Evolutionary conservation across 257 asterid species (phyloP), one percentile per base, ranked within the genome.

Genomic region (Salvia splendens): DNA sequence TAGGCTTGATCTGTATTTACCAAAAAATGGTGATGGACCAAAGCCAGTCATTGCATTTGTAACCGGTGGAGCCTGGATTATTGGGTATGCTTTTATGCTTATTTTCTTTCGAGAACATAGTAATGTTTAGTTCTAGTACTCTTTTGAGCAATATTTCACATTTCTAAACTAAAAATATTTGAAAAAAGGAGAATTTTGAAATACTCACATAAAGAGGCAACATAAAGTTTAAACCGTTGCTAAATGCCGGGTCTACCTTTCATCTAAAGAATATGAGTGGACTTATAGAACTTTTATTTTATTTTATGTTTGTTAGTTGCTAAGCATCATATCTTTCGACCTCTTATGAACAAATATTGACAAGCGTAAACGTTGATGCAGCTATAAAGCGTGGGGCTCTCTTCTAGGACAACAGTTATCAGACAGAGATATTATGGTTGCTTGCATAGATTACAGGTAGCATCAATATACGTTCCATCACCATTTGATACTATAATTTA

Each of bases 341-440:
- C 42, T 55, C 56, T 66, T 61, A 35, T 15, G 47, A 40, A 28
- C 70, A 51, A 47, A 55, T 61, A 47, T 65, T 71, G 74, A 80
- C 42, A 3, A 24, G 57, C 52, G 16, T 52, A 50, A 68, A 52
- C 55, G 47, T 16, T 69, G 40, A 42, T 74, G 60, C 95, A 94
- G 99, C 42, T 94, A 94, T 78, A 94, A 94, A 85, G 99, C 99
- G 36, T 94, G 99, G 97, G 99, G 99, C 75, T 88, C 96, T 70
- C 96, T 94, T 77, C 77, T 94, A 66, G 99, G 97, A 61, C 85
- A 78, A 41, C 97, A 88, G 74, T 73, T 94, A 77, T 82, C 97
- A 71, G 99, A 91, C 79, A 85, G 99, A 79, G 99, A 84, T 72
- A 49, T 91, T 69, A 91, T 94, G 33, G 99, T 94, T 73, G 99